Percentiles rank a stretch among this genome's conserved stretches.
These are phyloP conservation scores for Acorus gramineus DNA, from an alignment of 106 monocot genomes.

Conservation along the genomic window DNA sequence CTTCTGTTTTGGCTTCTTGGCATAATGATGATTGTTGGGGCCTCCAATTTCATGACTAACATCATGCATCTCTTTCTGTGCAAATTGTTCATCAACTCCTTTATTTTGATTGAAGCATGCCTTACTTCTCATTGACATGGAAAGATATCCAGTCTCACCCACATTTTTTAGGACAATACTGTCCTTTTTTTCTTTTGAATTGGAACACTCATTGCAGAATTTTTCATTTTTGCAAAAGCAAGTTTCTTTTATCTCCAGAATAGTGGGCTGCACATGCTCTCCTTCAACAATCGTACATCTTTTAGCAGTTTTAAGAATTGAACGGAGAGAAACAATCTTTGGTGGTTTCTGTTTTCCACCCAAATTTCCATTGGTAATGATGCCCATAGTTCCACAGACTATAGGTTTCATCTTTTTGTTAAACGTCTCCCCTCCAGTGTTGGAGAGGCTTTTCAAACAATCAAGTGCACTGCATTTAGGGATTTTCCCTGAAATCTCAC, in stretches of 20 bases:
- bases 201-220: slow-evolving; percentile 5
- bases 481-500: slow-evolving; percentile 23
- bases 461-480: slow-evolving; percentile 47
- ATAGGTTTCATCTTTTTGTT: slow-evolving; percentile 38
- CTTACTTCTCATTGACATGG: slow-evolving; percentile 2
- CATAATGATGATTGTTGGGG: background rate
- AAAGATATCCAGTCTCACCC: background rate
- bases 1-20: slow-evolving; percentile 11
- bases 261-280: background rate
- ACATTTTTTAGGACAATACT: background rate
- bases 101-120: slow-evolving; percentile 10
- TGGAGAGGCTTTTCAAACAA: slow-evolving; percentile 19
- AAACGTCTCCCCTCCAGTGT: slow-evolving; percentile 6
- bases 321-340: slow-evolving; percentile 60
- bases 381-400: slow-evolving; percentile 63
- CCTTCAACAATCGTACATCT: slow-evolving; percentile 19
- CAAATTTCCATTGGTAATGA: slow-evolving; percentile 43
- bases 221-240: background rate
- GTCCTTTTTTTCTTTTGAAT: background rate
- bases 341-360: slow-evolving; percentile 38
- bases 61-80: background rate
- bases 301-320: slow-evolving; percentile 53
- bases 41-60: slow-evolving; percentile 3
- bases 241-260: slow-evolving; percentile 7
- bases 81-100: background rate